A percentile compares a stretch with the other conserved stretches of the same genome.
phyloP scores from a whole-genome alignment of 345 rosid genomes.

The Turnera subulata region DNA sequence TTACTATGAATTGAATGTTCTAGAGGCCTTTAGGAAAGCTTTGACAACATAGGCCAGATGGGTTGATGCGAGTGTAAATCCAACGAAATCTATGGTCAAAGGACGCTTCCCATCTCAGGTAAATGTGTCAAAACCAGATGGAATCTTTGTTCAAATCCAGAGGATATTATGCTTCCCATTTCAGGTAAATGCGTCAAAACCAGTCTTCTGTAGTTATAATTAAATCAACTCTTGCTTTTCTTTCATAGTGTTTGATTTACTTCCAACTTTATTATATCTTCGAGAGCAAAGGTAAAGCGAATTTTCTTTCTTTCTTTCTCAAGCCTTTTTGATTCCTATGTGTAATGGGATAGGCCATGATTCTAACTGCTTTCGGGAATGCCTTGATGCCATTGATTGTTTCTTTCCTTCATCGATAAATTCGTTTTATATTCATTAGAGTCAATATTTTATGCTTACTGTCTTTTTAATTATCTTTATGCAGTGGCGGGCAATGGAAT shows the following conservation, averaged over 20 bases:
- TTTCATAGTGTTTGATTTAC: background rate
- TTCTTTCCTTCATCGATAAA: background rate
- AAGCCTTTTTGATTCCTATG: background rate
- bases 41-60: conserved; percentile 88
- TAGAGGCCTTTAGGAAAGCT: conserved; percentile 87
- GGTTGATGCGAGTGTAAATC: conserved; percentile 78
- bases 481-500: conserved; percentile 98
- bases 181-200: background rate
- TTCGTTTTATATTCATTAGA: background rate
- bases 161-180: no score
- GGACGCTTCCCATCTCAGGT: conserved; percentile 97
- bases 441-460: background rate
- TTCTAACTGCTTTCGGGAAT: no score
- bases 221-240: background rate
- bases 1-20: conserved; percentile 65
- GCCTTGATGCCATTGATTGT: no score
- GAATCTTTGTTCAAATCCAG: no score
- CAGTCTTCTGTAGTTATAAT: no score
- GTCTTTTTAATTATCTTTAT: conserved; percentile 4
- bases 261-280: background rate
- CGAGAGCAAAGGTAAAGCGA: background rate
- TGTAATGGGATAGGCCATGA: no score
- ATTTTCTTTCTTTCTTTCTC: background rate
- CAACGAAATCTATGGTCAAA: conserved; percentile 58
- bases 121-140: background rate